A percentile compares a stretch with the other conserved stretches of the same genome.
Evolutionary conservation across 768 basidiomycete genomes (phyloP).

Genomic region (Austroboletus festivus): DNA sequence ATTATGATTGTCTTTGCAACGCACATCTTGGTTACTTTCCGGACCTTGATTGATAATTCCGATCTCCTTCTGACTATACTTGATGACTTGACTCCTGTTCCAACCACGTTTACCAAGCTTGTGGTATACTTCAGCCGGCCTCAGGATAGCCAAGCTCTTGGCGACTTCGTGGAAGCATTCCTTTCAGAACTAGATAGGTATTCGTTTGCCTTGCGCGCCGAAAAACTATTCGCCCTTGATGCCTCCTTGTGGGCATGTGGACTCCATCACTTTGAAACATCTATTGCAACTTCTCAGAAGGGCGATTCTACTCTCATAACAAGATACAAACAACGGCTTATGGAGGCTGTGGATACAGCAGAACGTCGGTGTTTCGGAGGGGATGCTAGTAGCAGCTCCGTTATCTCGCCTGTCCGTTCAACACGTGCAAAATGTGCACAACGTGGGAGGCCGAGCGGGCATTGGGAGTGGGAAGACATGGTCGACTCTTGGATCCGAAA

Average conservation of each 20-base stretch:
- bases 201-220: slow-evolving; percentile 31
- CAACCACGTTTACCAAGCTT: slow-evolving; percentile 31
- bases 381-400: slow-evolving; percentile 12
- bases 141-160: slow-evolving; percentile 7
- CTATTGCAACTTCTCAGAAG: slow-evolving; percentile 21
- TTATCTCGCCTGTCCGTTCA: slow-evolving; percentile 6
- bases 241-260: slow-evolving; percentile 53
- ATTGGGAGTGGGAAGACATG: slow-evolving; percentile 50
- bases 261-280: slow-evolving; percentile 44
- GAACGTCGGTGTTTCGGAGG: slow-evolving; percentile 46
- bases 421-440: slow-evolving; percentile 5
- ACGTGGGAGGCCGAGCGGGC: slow-evolving; percentile 21
- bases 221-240: slow-evolving; percentile 40
- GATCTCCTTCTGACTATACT: slow-evolving; percentile 25
- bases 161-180: slow-evolving; percentile 22
- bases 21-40: slow-evolving; percentile 15
- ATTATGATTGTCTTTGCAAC: slow-evolving; percentile 22
- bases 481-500: slow-evolving; percentile 44
- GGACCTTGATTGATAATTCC: slow-evolving; percentile 4
- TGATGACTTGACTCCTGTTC: slow-evolving; percentile 25
- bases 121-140: slow-evolving; percentile 19
- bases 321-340: slow-evolving; percentile 38
- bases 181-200: slow-evolving; percentile 22
- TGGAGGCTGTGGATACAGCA: slow-evolving; percentile 48
- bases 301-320: slow-evolving; percentile 25